These are phyloP conservation scores for Zelonia costaricensis DNA, from an alignment of 208 protist species.

Conservation along the genomic window DNA sequence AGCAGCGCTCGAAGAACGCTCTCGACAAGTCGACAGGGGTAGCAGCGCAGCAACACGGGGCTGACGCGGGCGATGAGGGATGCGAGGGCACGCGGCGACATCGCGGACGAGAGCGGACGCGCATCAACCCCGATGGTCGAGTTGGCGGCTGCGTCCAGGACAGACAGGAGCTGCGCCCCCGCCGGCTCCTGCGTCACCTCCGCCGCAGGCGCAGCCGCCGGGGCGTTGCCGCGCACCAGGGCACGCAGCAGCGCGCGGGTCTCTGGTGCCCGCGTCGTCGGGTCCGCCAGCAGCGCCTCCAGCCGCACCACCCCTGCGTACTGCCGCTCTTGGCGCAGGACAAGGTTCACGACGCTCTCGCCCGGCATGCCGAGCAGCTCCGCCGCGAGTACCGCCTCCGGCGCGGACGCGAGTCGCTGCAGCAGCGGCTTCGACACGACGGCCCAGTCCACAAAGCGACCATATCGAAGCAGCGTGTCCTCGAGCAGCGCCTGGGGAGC, in stretches of 20 bases:
- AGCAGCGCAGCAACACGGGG: constrained; percentile 28
- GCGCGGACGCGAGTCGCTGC: constrained; percentile 9
- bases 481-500: constrained; percentile 23
- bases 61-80: constrained; percentile 24
- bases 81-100: constrained; percentile 2
- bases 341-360: constrained; percentile 10
- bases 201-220: neutral
- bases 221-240: neutral
- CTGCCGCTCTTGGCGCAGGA: constrained; percentile 22
- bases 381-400: constrained; percentile 11
- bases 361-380: constrained; percentile 19
- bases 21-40: constrained; percentile 36
- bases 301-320: constrained; percentile 40
- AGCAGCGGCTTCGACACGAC: constrained; percentile 7
- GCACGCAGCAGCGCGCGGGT: constrained; percentile 14
- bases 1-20: constrained; percentile 29
- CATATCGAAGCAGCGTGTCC: constrained; percentile 25
- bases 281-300: constrained; percentile 27
- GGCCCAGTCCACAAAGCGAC: constrained; percentile 10
- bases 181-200: neutral
- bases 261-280: constrained; percentile 5
- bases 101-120: neutral
- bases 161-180: neutral
- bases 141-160: too few relatives aligned
- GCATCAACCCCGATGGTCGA: too few relatives aligned